Evolutionary conservation across 306 rosid species (phyloP), one percentile per base, ranked within the genome.

Genomic region (Sphenostylis stenocarpa): DNA sequence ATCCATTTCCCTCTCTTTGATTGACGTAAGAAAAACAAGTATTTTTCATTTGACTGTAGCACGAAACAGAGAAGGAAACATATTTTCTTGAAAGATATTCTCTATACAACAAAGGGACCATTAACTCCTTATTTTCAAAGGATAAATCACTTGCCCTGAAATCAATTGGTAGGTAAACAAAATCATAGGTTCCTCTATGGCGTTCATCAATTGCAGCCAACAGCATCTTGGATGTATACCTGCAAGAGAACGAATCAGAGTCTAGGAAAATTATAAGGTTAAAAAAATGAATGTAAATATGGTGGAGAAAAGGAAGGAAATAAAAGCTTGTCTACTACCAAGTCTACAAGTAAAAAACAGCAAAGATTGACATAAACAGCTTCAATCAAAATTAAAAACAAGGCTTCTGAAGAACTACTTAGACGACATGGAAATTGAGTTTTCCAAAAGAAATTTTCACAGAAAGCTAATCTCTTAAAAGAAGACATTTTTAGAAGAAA

Each of bases 201-300:
- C 57, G 60, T 81, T 82, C 91, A 64, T 90, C 91, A 10, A 90
- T 85, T 29, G 89, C 89, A 34, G 88, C 91, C 29, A 90, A 67
- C 65, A 90, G 84, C 93, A 88, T 90, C 93, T 87, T 87, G 44
- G 93, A 88, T 55, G 96, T 90, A 80, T 90, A 90, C 84, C 91
- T 90, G 86, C 53, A 67, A 74, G 48, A 11, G 14, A 49, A 48
- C 24, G 52, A 43, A 52, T 34, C 58, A 65, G 57, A 48, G 65
- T 78, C 55, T 29, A 34, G 17, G 28, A 23, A 57, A 41, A 81
- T 17, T 8, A 15, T 36, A 62, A 34, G 28, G 13, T 24, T 31
- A 33, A 13, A 57, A 43, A 73, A 65, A 41, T 9, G 14, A 8
- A 34, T 21, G 9, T 43, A 73, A n/a, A n/a, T n/a, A n/a, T 26